These are phyloP conservation scores for Grifola frondosa DNA, from an alignment of 1,284 basidiomycete genomes.

Conservation along the genomic window DNA sequence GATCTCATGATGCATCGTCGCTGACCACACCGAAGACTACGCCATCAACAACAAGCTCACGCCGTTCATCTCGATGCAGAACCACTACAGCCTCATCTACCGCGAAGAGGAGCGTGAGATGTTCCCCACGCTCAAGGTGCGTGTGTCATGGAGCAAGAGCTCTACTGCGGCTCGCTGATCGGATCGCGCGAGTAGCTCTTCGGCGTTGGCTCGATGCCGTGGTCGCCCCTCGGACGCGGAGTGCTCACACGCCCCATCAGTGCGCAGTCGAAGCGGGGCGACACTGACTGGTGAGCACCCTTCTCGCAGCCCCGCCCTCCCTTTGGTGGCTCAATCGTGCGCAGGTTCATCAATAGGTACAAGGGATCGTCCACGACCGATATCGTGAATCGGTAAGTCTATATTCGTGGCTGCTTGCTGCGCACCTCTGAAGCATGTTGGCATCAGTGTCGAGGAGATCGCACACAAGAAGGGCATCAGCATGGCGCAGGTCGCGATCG, in stretches of 20 bases:
- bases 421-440: too few relatives aligned
- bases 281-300: conserved; percentile 19
- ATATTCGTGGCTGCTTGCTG: too few relatives aligned
- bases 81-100: conserved; percentile 42
- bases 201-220: conserved; percentile 43
- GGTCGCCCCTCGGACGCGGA: conserved; percentile 42
- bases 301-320: conserved; percentile 41
- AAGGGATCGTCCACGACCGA: too few relatives aligned
- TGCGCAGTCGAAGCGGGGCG: conserved; percentile 23
- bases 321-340: conserved; percentile 30
- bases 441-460: conserved; percentile 43
- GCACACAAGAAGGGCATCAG: conserved; percentile 36
- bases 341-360: conserved; percentile 4
- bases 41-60: conserved; percentile 40
- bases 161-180: too few relatives aligned
- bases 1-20: not conserved
- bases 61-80: conserved; percentile 55
- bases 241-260: conserved; percentile 35
- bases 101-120: conserved; percentile 53
- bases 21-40: conserved; percentile 23
- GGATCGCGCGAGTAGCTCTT: too few relatives aligned
- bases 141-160: too few relatives aligned
- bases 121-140: conserved; percentile 36
- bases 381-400: too few relatives aligned
- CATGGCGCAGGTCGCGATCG: conserved; percentile 27